These are phyloP conservation scores for Colletotrichum noveboracense DNA, from an alignment of 2,329 filamentous ascomycete species.

Conservation along the genomic window DNA sequence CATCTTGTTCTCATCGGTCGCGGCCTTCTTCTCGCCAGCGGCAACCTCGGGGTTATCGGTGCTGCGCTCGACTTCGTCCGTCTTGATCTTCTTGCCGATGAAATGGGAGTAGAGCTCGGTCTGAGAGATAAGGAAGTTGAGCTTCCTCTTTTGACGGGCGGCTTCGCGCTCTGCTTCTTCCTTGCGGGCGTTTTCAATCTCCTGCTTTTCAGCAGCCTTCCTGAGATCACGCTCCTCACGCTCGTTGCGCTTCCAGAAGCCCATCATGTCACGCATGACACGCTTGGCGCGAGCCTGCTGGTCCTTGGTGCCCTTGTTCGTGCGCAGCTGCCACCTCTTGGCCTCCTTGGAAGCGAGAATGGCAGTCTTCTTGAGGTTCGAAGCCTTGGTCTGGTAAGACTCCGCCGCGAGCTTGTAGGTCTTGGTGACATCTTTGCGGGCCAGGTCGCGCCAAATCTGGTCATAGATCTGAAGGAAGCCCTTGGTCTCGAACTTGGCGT, in stretches of 20 bases:
- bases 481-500: slow-evolving; percentile 80
- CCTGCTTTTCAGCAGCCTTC: slow-evolving; percentile 92
- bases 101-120: slow-evolving; percentile 99
- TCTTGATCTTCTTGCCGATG: slow-evolving; percentile 99
- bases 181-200: slow-evolving; percentile 95
- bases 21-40: slow-evolving; percentile 51
- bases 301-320: slow-evolving; percentile 98
- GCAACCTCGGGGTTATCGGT: slow-evolving; percentile 81
- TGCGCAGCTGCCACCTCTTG: slow-evolving; percentile 94
- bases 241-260: slow-evolving; percentile 99
- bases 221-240: slow-evolving; percentile 94
- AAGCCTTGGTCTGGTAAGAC: slow-evolving; percentile 84
- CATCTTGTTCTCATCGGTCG: slow-evolving; percentile 44
- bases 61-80: slow-evolving; percentile 89
- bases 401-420: slow-evolving; percentile 87
- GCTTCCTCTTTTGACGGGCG: slow-evolving; percentile 95
- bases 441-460: slow-evolving; percentile 95
- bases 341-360: slow-evolving; percentile 97
- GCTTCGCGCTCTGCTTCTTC: slow-evolving; percentile 97
- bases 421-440: slow-evolving; percentile 92
- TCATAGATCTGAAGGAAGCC: slow-evolving; percentile 97
- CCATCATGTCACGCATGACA: slow-evolving; percentile 99
- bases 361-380: slow-evolving; percentile 97
- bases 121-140: slow-evolving; percentile 99
- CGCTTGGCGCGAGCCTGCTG: slow-evolving; percentile 96